Percentiles rank a stretch among this genome's conserved stretches.
Conservation (phyloP, 1,284 basidiomycete species). For the Amylostereum chailletii region DNA sequence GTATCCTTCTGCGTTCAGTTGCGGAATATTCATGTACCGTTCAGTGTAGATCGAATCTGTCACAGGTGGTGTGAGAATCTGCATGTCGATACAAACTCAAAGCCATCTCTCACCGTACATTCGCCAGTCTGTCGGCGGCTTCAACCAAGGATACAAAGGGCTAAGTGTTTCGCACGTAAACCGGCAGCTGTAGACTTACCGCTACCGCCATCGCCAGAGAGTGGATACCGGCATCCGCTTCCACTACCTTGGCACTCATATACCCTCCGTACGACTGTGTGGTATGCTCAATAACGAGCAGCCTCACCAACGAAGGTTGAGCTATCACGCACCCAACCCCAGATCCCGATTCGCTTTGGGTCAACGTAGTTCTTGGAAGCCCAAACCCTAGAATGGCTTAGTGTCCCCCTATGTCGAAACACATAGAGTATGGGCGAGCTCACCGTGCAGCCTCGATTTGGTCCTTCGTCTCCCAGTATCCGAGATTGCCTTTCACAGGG, state of each 20-base stretch:
- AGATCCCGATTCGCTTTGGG: conserved; percentile 79
- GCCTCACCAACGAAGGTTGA: conserved; percentile 1
- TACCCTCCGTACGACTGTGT: conserved; percentile 88
- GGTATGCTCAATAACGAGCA: background rate
- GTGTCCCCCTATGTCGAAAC: background rate
- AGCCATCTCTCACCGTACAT: conserved; percentile 57
- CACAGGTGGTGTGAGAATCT: background rate
- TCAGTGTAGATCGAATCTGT: conserved; percentile 88
- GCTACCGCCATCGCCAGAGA: conserved; percentile 86
- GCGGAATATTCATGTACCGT: conserved; percentile 89
- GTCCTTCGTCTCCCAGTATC: conserved; percentile 80
- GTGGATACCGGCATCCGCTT: conserved; percentile 79
- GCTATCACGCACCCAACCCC: conserved; percentile 76
- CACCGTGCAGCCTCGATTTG: conserved; percentile 81
- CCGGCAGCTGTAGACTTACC: conserved; percentile 34
- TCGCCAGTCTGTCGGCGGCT: conserved; percentile 83
- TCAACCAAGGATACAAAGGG: conserved; percentile 2
- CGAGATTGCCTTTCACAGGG: conserved; percentile 78
- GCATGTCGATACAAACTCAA: background rate
- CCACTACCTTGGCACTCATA: conserved; percentile 87
- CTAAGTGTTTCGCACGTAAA: background rate
- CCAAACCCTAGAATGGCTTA: conserved; percentile 45
- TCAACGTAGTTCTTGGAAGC: conserved; percentile 74
- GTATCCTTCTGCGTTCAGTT: conserved; percentile 77
- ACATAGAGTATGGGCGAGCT: conserved; percentile 16